These are phyloP conservation scores for Hypoxylon sp. DNA, from an alignment of 2,329 filamentous ascomycete genomes.

Conservation along the genomic window DNA sequence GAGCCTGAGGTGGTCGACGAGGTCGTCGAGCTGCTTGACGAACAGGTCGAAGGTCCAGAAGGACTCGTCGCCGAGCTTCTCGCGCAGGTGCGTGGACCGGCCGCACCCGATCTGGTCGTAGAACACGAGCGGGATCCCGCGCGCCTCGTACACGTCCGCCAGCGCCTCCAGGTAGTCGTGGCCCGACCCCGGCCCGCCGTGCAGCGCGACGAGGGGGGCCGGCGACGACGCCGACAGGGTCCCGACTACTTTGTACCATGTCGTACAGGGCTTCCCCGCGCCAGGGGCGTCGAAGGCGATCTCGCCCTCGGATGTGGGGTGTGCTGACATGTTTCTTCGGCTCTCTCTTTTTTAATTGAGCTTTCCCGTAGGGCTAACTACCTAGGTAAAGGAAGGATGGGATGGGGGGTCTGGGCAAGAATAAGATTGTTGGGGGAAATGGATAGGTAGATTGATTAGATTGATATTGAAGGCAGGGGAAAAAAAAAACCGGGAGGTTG, in stretches of 20 bases:
- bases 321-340: constrained; percentile 4
- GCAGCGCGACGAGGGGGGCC: constrained; percentile 40
- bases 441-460: neutral
- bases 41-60: constrained; percentile 42
- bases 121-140: constrained; percentile 46
- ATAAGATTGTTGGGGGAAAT: neutral
- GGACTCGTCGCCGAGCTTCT: constrained; percentile 49
- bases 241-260: constrained; percentile 33
- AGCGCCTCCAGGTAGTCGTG: constrained; percentile 70
- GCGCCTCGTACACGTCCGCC: constrained; percentile 55
- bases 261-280: constrained; percentile 34
- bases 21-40: constrained; percentile 37
- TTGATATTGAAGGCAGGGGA: too few relatives aligned
- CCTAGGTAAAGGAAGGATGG: neutral
- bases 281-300: constrained; percentile 24
- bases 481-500: too few relatives aligned
- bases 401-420: neutral
- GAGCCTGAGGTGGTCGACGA: constrained; percentile 32
- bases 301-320: constrained; percentile 20
- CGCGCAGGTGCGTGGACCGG: constrained; percentile 55
- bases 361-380: neutral
- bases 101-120: constrained; percentile 64
- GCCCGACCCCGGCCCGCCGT: constrained; percentile 49
- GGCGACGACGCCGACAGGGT: constrained; percentile 34
- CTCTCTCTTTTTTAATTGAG: neutral